phyloP scores from a whole-genome alignment of 495 filamentous ascomycete species.

The Bacidia rubella region DNA sequence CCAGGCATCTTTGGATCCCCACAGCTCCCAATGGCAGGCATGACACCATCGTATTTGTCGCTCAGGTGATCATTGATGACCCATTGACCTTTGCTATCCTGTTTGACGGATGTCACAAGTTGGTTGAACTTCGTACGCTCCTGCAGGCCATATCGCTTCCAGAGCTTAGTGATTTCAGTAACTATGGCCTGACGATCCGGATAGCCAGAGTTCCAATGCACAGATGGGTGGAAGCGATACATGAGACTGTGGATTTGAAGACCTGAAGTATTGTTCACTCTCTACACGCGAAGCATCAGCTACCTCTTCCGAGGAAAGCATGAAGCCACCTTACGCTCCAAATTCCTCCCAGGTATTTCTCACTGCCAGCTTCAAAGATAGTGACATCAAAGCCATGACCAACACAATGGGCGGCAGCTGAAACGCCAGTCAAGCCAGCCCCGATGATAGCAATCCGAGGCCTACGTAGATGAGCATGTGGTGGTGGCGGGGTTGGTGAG shows the following conservation, averaged over 20 bases:
- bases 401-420: slow-evolving; percentile 69
- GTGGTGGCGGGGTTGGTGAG: slow-evolving; percentile 53
- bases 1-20: slow-evolving; percentile 61
- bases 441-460: slow-evolving; percentile 73
- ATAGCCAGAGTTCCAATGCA: slow-evolving; percentile 60
- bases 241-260: slow-evolving; percentile 76
- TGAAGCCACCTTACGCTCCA: slow-evolving; percentile 57
- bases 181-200: slow-evolving; percentile 62
- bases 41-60: slow-evolving; percentile 64
- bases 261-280: slow-evolving; percentile 70
- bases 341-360: slow-evolving; percentile 59
- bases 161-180: slow-evolving; percentile 53
- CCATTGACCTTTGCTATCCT: slow-evolving; percentile 59
- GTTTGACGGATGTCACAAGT: slow-evolving; percentile 50
- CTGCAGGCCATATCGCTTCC: slow-evolving; percentile 63
- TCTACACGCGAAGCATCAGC: slow-evolving; percentile 27
- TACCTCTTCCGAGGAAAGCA: not conserved
- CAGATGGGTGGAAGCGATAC: slow-evolving; percentile 78
- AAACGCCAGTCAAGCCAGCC: slow-evolving; percentile 70
- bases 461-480: slow-evolving; percentile 31
- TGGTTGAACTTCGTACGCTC: slow-evolving; percentile 58
- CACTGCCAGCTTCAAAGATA: slow-evolving; percentile 58
- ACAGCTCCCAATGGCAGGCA: slow-evolving; percentile 65
- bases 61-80: slow-evolving; percentile 58
- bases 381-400: slow-evolving; percentile 75